Percentiles rank a stretch among this genome's conserved stretches.
Conservation (phyloP, 805 yeast species). For the Ogataea thermomethanolica region DNA sequence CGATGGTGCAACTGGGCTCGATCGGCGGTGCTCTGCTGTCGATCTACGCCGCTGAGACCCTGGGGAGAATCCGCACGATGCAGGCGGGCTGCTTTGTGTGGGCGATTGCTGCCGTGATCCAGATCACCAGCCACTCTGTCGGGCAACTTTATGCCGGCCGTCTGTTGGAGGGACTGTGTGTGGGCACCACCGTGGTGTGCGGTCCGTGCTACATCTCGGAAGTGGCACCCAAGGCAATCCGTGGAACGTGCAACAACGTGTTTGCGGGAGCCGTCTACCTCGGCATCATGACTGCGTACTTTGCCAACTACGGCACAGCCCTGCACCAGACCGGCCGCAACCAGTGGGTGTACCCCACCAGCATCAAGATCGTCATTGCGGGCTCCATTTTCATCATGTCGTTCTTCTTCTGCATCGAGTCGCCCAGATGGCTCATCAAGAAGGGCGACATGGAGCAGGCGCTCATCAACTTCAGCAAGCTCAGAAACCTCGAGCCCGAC, state of each 20-base stretch:
- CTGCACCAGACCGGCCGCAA: conserved; percentile 35
- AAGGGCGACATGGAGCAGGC: conserved; percentile 41
- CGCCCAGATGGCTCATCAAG: conserved; percentile 51
- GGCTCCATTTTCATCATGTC: conserved; percentile 43
- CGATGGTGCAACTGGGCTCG: conserved; percentile 53
- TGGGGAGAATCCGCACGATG: conserved; percentile 50
- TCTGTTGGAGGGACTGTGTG: conserved; percentile 48
- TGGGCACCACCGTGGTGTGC: conserved; percentile 55
- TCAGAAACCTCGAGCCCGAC: conserved; percentile 43
- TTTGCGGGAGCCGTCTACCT: conserved; percentile 58
- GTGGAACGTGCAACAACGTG: conserved; percentile 51
- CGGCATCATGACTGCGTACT: conserved; percentile 49
- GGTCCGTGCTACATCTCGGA: conserved; percentile 56
- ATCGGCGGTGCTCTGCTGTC: conserved; percentile 52
- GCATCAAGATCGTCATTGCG: conserved; percentile 45
- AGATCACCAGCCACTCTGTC: conserved; percentile 41
- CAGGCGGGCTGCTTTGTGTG: conserved; percentile 42
- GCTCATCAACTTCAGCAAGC: conserved; percentile 35
- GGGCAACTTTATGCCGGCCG: conserved; percentile 57
- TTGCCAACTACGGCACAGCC: conserved; percentile 50
- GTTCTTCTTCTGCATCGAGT: conserved; percentile 41
- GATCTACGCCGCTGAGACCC: conserved; percentile 43
- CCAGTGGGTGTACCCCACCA: conserved; percentile 55
- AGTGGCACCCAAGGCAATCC: conserved; percentile 47
- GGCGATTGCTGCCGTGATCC: conserved; percentile 46